These are phyloP conservation scores for Ampelocalamus luodianensis DNA, from an alignment of 176 grass and related monocot species.

Conservation along the genomic window DNA sequence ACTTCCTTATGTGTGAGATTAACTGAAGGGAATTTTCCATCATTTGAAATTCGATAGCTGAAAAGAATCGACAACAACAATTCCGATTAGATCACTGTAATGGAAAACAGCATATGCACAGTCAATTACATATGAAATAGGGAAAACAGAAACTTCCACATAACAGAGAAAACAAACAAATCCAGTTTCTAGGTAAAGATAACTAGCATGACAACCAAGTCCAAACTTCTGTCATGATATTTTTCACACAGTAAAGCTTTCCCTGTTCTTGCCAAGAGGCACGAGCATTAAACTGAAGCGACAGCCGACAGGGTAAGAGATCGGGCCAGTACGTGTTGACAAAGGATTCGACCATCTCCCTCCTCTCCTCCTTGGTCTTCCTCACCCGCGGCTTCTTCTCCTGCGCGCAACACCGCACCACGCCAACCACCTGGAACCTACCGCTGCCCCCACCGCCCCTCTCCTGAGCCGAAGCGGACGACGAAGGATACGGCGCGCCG, in stretches of 20 bases:
- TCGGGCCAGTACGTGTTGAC: constrained; percentile 54
- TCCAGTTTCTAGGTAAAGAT: not conserved
- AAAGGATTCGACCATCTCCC: constrained; percentile 87
- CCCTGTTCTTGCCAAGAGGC: not conserved
- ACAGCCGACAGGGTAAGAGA: not conserved
- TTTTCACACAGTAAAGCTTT: not conserved
- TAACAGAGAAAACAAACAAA: not conserved
- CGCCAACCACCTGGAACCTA: not conserved
- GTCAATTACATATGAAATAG: not conserved
- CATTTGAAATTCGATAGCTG: constrained; percentile 71
- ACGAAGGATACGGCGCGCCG: constrained; percentile 24
- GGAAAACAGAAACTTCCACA: not conserved
- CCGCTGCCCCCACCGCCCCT: not conserved
- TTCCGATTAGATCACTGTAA: not conserved
- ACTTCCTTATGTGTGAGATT: constrained; percentile 97
- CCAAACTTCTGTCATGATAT: not conserved
- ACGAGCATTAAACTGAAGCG: not conserved
- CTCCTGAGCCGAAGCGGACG: not conserved
- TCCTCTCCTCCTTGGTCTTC: constrained; percentile 91
- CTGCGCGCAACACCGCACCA: constrained; percentile 54
- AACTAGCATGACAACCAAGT: not conserved
- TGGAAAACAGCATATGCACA: not conserved
- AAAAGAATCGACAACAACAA: constrained; percentile 18
- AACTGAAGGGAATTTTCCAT: constrained; percentile 87
- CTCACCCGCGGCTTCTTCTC: constrained; percentile 78